phyloP scores from a whole-genome alignment of 2,329 filamentous ascomycete genomes.

The Pestalotiopsis sp. region DNA sequence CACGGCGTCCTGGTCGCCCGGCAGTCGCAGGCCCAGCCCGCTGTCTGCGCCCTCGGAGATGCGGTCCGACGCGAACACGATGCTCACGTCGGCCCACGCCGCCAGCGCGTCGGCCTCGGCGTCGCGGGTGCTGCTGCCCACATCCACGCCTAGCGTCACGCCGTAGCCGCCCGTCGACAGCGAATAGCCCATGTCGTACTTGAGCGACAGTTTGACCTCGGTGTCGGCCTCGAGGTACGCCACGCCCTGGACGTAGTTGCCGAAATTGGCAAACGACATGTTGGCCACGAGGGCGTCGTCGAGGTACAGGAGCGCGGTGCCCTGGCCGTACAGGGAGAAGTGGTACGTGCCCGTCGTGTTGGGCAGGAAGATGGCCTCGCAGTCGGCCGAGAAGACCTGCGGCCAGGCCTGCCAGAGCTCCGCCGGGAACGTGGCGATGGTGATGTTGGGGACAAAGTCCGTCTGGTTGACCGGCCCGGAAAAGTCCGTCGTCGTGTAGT shows the following conservation, averaged over 20 bases:
- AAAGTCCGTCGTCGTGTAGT: constrained; percentile 18
- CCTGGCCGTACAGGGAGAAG: constrained; percentile 20
- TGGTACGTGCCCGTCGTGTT: constrained; percentile 19
- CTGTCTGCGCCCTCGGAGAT: constrained; percentile 21
- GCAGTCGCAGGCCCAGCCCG: constrained; percentile 17
- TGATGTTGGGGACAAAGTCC: constrained; percentile 19
- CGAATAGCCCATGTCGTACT: constrained; percentile 16
- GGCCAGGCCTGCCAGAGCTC: constrained; percentile 21
- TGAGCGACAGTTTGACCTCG: constrained; percentile 15
- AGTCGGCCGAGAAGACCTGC: constrained; percentile 20
- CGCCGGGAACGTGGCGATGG: constrained; percentile 17
- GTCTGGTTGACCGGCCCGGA: constrained; percentile 19
- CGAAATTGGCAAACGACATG: constrained; percentile 22
- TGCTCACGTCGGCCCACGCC: constrained; percentile 18
- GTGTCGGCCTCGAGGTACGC: constrained; percentile 15
- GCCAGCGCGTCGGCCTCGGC: constrained; percentile 20
- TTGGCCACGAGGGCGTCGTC: constrained; percentile 17
- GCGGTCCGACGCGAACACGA: constrained; percentile 21
- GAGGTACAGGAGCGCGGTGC: constrained; percentile 19
- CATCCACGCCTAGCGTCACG: constrained; percentile 17
- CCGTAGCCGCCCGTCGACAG: constrained; percentile 17
- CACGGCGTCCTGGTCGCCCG: constrained; percentile 14
- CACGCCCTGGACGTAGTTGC: constrained; percentile 20
- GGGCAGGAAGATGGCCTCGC: constrained; percentile 19
- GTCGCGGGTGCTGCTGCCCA: constrained; percentile 12